A percentile compares a stretch with the other conserved stretches of the same genome.
These are phyloP conservation scores for Leptomonas pyrrhocoris DNA, from an alignment of 208 protist genomes.

Conservation along the genomic window DNA sequence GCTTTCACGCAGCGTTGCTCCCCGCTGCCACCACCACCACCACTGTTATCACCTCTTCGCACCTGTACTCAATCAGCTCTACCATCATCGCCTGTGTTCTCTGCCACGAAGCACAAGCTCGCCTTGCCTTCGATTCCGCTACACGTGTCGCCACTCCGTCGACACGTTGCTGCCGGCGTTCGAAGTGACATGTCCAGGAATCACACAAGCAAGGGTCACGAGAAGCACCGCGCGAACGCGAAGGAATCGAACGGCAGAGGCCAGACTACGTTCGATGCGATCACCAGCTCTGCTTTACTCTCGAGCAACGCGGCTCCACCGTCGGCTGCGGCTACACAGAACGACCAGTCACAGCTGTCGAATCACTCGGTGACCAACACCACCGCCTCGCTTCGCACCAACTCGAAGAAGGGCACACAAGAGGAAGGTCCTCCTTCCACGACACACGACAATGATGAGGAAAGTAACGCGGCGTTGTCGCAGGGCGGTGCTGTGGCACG, in stretches of 20 bases:
- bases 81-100: background rate
- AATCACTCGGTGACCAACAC: no score
- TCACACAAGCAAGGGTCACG: background rate
- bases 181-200: background rate
- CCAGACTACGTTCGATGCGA: background rate
- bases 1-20: background rate
- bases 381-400: no score
- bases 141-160: conserved; percentile 17
- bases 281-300: no score
- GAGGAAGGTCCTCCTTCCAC: background rate
- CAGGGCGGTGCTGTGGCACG: background rate
- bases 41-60: background rate
- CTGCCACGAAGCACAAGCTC: background rate
- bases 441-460: background rate
- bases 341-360: no score
- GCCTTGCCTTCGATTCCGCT: conserved; percentile 25
- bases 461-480: background rate
- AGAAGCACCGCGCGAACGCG: background rate
- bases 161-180: background rate
- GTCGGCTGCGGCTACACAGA: background rate
- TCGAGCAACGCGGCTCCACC: no score
- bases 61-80: background rate
- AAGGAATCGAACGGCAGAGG: no score
- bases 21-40: background rate
- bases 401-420: no score